phyloP scores from a whole-genome alignment of 768 basidiomycete genomes.

The Mycena maculata region DNA sequence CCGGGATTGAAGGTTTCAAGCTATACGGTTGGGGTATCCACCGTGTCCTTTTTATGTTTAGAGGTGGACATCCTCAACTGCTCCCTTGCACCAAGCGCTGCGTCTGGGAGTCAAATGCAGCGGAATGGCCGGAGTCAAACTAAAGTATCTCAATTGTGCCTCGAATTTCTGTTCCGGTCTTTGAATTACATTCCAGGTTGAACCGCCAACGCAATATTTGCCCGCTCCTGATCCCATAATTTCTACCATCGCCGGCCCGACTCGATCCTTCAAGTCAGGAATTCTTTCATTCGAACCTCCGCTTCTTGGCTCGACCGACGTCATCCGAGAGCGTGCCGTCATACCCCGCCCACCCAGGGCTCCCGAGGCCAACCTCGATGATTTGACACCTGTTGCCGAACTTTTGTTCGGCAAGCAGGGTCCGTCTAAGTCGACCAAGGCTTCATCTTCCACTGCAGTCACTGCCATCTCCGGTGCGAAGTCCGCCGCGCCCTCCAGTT shows the following conservation, averaged over 20 bases:
- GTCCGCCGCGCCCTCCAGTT: neutral
- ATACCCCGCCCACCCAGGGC: neutral
- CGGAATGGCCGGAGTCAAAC: constrained; percentile 1
- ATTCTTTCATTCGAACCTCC: constrained; percentile 22
- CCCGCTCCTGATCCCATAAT: constrained; percentile 3
- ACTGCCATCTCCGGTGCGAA: neutral
- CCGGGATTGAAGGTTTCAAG: constrained; percentile 15
- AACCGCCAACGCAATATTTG: neutral
- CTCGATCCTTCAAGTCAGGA: constrained; percentile 31
- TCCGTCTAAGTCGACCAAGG: neutral
- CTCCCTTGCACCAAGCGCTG: constrained; percentile 22
- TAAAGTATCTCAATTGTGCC: constrained; percentile 14
- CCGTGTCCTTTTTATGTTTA: constrained; percentile 7
- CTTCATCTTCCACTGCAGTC: neutral
- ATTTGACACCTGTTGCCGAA: constrained; percentile 14
- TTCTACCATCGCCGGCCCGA: constrained; percentile 17
- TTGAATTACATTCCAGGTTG: constrained; percentile 19
- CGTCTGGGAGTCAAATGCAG: neutral
- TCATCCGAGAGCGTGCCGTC: neutral
- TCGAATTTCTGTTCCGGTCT: neutral
- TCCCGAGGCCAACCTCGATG: neutral
- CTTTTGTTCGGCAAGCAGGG: constrained; percentile 28
- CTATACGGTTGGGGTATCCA: neutral
- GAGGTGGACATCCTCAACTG: constrained; percentile 23
- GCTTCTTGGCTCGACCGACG: neutral